Evolutionary conservation across 2,329 filamentous ascomycete genomes (phyloP).

Genomic region (Xylaria sp.): DNA sequence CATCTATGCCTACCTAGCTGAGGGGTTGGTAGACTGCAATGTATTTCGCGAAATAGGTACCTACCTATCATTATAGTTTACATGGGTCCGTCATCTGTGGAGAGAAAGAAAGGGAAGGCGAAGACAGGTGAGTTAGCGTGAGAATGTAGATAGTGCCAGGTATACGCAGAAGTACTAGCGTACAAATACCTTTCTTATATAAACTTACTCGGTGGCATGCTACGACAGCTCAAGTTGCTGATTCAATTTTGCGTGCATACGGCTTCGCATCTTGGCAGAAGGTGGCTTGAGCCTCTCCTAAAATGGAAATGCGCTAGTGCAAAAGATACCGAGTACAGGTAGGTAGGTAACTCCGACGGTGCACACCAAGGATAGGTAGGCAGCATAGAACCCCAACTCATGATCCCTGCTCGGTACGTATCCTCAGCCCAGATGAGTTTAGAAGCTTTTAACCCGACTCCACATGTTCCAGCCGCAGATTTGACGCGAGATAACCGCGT

Average conservation of each 20-base stretch:
- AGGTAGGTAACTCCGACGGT: no score
- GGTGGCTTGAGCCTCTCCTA: conserved; percentile 31
- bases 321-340: not conserved
- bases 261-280: conserved; percentile 22
- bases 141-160: not conserved
- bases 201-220: no score
- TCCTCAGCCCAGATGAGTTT: conserved; percentile 18
- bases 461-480: conserved; percentile 28
- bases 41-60: no score
- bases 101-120: conserved; percentile 15
- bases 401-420: conserved; percentile 17
- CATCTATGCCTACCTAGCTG: no score
- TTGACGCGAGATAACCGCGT: conserved; percentile 35
- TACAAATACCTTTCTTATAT: no score
- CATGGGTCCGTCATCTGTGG: conserved; percentile 25
- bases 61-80: not conserved
- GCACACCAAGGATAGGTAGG: no score
- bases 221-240: no score
- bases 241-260: conserved; percentile 25
- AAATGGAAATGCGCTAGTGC: conserved; percentile 25
- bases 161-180: not conserved
- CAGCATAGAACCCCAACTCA: no score
- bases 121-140: not conserved
- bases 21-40: no score
- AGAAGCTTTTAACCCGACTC: conserved; percentile 7